phyloP scores from a whole-genome alignment of 2,329 filamentous ascomycete species.

The Trichophyton simii region DNA sequence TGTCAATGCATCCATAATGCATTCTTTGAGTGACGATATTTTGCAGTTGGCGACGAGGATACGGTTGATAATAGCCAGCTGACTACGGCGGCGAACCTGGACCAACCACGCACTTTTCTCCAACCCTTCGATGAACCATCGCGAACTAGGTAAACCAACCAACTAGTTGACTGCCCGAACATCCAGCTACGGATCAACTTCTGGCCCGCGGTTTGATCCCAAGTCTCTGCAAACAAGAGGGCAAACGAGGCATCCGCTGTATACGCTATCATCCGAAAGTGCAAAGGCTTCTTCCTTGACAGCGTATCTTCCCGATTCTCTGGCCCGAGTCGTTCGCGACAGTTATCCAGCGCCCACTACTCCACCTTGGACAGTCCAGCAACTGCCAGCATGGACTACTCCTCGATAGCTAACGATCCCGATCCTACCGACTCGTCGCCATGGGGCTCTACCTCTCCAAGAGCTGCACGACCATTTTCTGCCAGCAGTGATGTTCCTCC shows the following conservation, averaged over 20 bases:
- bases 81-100: background rate
- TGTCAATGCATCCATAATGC: background rate
- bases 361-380: background rate
- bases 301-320: background rate
- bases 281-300: background rate
- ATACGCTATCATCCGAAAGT: background rate
- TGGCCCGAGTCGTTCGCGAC: background rate
- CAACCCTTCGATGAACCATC: background rate
- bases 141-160: too few species aligned
- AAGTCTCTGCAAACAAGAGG: background rate
- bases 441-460: constrained; percentile 39
- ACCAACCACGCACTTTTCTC: background rate
- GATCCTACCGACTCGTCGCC: constrained; percentile 49
- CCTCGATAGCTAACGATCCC: constrained; percentile 43
- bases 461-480: constrained; percentile 28
- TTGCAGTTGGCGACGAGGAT: background rate
- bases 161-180: too few species aligned
- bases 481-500: constrained; percentile 29
- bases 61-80: too few species aligned
- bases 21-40: background rate
- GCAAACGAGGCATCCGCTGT: background rate
- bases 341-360: background rate
- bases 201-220: background rate
- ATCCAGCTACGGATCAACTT: too few species aligned
- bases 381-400: constrained; percentile 50